Evolutionary conservation across 1,284 basidiomycete genomes (phyloP).

Genomic region (Tilletia caries): DNA sequence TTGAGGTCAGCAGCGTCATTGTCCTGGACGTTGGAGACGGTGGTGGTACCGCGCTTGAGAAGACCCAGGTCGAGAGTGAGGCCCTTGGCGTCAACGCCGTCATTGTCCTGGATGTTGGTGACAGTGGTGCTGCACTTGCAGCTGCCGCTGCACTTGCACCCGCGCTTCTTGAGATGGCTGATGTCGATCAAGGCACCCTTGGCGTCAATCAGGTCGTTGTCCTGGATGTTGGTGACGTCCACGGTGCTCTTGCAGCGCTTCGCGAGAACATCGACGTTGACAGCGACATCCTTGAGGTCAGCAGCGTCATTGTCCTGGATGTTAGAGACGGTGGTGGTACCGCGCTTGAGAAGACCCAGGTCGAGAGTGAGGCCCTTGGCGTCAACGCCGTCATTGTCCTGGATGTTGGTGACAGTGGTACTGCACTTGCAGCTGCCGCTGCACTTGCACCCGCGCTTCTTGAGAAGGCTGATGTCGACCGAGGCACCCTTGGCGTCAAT

Average conservation of each 20-base stretch:
- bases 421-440: too few relatives aligned
- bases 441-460: too few relatives aligned
- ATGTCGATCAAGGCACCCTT: neutral
- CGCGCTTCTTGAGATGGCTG: neutral
- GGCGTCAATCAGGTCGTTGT: neutral
- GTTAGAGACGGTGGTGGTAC: neutral
- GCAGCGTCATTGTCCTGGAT: neutral
- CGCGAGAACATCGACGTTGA: neutral
- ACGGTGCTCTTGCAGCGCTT: neutral
- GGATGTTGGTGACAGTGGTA: too few relatives aligned
- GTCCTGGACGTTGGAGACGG: neutral
- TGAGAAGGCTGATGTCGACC: neutral
- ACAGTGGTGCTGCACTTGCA: neutral
- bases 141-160: neutral
- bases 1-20: neutral
- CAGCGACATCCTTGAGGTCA: neutral
- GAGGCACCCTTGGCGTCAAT: neutral
- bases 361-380: neutral
- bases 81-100: neutral
- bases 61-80: neutral
- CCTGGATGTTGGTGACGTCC: neutral
- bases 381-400: neutral
- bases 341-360: neutral
- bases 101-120: neutral
- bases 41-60: neutral